Conservation (phyloP, 225 moss, liverwort and hornwort species). For the Anthoceros angustus region DNA sequence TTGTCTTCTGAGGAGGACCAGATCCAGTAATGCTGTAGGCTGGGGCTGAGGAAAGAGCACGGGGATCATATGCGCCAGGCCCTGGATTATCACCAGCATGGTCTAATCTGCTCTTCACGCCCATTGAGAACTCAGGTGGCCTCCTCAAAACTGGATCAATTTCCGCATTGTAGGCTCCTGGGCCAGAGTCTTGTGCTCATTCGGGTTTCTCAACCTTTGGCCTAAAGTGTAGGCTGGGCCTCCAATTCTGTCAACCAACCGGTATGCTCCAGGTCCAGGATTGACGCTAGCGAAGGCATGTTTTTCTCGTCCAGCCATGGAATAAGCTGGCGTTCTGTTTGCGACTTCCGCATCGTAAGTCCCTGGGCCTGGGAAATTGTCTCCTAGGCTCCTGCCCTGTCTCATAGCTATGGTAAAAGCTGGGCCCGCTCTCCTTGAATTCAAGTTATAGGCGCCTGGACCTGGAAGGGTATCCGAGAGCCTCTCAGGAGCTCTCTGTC, state of each 20-base stretch:
- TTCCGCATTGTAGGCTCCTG: constrained; percentile 16
- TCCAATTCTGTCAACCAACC: neutral
- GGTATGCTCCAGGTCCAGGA: constrained; percentile 23
- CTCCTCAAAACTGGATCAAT: constrained; percentile 8
- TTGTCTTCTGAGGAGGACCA: neutral
- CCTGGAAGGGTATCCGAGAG: constrained; percentile 8
- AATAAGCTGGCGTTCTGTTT: constrained; percentile 9
- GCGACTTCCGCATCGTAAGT: constrained; percentile 10
- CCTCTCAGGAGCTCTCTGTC: neutral
- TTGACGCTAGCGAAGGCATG: constrained; percentile 9
- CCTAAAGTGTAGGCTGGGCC: constrained; percentile 23
- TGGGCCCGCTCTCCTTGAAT: constrained; percentile 7
- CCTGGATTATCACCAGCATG: neutral
- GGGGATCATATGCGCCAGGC: constrained; percentile 5
- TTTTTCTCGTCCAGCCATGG: constrained; percentile 13
- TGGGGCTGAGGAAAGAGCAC: neutral
- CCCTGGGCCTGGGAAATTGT: constrained; percentile 15
- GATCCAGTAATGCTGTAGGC: neutral
- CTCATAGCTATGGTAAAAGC: constrained; percentile 15
- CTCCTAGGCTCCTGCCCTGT: constrained; percentile 1
- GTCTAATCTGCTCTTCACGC: neutral
- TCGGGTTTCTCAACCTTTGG: constrained; percentile 8
- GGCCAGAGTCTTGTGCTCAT: constrained; percentile 13
- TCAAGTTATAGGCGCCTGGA: constrained; percentile 13
- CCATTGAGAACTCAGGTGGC: constrained; percentile 14